A percentile compares a stretch with the other conserved stretches of the same genome.
Evolutionary conservation across 148 eudicot species (phyloP).

Genomic region (Polygonum maritimum): DNA sequence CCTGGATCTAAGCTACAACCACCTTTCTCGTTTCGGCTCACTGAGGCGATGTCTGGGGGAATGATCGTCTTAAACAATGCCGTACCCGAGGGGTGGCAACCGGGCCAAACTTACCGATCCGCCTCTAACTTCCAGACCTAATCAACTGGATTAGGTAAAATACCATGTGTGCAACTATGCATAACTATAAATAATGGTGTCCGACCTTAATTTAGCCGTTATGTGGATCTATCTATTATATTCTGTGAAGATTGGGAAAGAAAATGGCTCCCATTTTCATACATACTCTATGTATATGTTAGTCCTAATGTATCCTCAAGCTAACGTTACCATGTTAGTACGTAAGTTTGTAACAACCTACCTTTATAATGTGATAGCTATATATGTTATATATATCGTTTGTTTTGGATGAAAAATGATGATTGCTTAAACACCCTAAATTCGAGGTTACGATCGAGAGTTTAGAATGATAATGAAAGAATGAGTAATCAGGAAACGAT

Average conservation of each 20-base stretch:
- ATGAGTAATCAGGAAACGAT: no score
- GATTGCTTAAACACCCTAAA: no score
- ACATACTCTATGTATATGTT: no score
- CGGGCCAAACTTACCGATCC: conserved; percentile 47
- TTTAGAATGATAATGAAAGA: no score
- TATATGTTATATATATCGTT: no score
- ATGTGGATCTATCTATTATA: background rate
- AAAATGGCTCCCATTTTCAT: background rate
- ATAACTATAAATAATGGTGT: background rate
- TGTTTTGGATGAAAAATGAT: no score
- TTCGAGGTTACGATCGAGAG: no score
- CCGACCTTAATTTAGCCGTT: no score
- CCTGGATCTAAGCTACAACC: conserved; percentile 17
- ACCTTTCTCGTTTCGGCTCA: conserved; percentile 48
- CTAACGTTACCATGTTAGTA: background rate
- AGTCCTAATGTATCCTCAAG: no score
- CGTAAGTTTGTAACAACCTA: no score
- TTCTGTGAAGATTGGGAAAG: background rate
- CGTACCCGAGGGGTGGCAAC: conserved; percentile 43
- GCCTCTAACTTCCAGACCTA: conserved; percentile 36
- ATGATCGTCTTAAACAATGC: conserved; percentile 34
- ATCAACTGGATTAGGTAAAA: background rate
- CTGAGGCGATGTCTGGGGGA: conserved; percentile 17
- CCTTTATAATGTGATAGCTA: no score
- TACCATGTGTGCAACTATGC: background rate